Evolutionary conservation across 768 basidiomycete genomes (phyloP), one percentile per base, ranked within the genome.

Genomic region (Cytidiella melzeri): DNA sequence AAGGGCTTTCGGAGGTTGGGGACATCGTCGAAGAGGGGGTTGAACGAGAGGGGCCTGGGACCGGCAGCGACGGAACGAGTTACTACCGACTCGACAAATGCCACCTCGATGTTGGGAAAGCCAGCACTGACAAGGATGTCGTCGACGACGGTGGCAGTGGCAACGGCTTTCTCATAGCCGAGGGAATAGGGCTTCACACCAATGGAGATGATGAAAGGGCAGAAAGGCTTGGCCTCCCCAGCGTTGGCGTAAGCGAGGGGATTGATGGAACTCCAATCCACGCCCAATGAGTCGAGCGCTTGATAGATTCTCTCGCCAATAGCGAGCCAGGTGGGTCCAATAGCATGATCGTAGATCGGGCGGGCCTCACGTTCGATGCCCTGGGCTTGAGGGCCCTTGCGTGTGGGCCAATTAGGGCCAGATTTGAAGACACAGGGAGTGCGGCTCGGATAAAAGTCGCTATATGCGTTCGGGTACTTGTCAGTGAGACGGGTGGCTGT

Each of bases 41-140:
- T 47, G 44, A 58, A 59, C 3, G 54, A 27, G 50, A 64, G 57
- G 52, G 70, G 60, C 62, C 61, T 59, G 18, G 65, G 61, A 25
- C 67, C 58, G 30, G 30, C 7, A 52, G 48, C 50, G 21, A 26
- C 53, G 21, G 56, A 62, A 26, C 57, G 64, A 52, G 45, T 60
- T 34, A 50, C 43, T n/a, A 56, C 18, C n/a, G 61, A 69, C 54
- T 72, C 65, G 34, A 55, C 21, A 52, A 69, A 64, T 11, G 60
- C 69, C 9, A 69, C 58, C 45, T 72, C 61, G 45, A 70, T 55
- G 26, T 63, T 65, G 41, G 57, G 50, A 58, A 71, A 57, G 41
- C 58, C 57, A 44, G 45, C 56, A 20, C 51, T 19, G n/a, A 19
- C 28, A 41, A 72, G 64, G 45, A 71, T 59, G 15, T 47, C 38